phyloP scores from a whole-genome alignment of 306 rosid genomes.

The Lagenaria siceraria region DNA sequence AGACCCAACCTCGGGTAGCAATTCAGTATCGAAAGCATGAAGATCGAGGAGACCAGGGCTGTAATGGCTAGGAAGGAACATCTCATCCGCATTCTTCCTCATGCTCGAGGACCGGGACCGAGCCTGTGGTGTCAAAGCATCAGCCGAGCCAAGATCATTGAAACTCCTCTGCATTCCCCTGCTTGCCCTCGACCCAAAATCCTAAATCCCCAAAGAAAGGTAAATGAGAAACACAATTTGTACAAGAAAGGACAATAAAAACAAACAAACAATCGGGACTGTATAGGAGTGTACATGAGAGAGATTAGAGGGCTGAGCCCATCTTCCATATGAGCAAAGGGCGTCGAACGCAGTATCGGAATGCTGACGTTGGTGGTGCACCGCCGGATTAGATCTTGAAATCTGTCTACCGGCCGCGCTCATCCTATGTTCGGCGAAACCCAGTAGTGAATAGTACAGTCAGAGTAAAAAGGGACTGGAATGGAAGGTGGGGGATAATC shows the following conservation, averaged over 20 bases:
- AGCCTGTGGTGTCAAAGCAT: constrained; percentile 65
- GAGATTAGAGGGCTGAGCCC: background rate
- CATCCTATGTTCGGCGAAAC: background rate
- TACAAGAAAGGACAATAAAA: background rate
- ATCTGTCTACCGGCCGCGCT: background rate
- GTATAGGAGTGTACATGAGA: constrained; percentile 1
- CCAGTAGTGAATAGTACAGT: background rate
- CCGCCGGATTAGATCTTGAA: background rate
- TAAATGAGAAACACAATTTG: background rate
- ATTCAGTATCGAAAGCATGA: constrained; percentile 91
- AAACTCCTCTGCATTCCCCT: constrained; percentile 58
- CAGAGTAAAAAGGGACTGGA: background rate
- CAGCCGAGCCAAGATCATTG: constrained; percentile 48
- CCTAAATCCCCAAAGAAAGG: background rate
- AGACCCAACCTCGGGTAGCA: constrained; percentile 60
- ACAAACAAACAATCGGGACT: background rate
- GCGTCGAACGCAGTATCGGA: background rate
- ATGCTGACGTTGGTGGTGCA: constrained; percentile 3
- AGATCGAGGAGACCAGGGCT: constrained; percentile 97
- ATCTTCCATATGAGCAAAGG: background rate
- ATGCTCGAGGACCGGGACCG: constrained; percentile 27
- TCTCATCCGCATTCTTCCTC: constrained; percentile 63
- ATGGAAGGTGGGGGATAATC: background rate
- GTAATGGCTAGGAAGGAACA: constrained; percentile 38
- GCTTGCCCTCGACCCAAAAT: constrained; percentile 45